Evolutionary conservation across 495 filamentous ascomycete genomes (phyloP).

Genomic region (Clohesyomyces aquaticus): DNA sequence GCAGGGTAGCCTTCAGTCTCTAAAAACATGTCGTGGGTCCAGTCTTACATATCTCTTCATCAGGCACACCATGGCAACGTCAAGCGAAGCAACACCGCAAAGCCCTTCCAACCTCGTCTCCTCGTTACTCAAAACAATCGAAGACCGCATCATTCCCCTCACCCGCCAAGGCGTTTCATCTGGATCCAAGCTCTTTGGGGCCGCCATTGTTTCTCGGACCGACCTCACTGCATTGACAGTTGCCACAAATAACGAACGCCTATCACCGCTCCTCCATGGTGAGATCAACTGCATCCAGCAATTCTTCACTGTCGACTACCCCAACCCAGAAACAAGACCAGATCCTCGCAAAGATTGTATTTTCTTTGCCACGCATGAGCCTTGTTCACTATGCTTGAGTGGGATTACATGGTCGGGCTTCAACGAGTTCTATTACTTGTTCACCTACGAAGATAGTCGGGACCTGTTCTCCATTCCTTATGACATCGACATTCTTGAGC

Average conservation of each 20-base stretch:
- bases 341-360: constrained; percentile 14
- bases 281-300: constrained; percentile 25
- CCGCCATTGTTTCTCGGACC: constrained; percentile 8
- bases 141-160: constrained; percentile 15
- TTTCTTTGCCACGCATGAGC: constrained; percentile 25
- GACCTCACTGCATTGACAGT: constrained; percentile 10
- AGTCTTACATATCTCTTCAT: too few relatives aligned
- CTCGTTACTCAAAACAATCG: constrained; percentile 1
- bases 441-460: constrained; percentile 22
- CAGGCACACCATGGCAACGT: too few relatives aligned
- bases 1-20: too few relatives aligned
- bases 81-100: too few relatives aligned
- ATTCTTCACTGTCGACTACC: constrained; percentile 20
- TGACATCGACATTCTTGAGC: constrained; percentile 20
- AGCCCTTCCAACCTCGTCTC: background rate
- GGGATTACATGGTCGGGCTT: constrained; percentile 19
- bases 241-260: constrained; percentile 6
- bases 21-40: too few relatives aligned
- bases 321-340: background rate
- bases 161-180: constrained; percentile 2
- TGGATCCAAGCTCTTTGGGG: constrained; percentile 10
- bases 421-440: constrained; percentile 11
- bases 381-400: constrained; percentile 16
- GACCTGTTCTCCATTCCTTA: constrained; percentile 14
- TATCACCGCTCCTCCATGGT: constrained; percentile 23